Conservation (phyloP, 2,329 filamentous ascomycete genomes). For the Fusarium avenaceum region DNA sequence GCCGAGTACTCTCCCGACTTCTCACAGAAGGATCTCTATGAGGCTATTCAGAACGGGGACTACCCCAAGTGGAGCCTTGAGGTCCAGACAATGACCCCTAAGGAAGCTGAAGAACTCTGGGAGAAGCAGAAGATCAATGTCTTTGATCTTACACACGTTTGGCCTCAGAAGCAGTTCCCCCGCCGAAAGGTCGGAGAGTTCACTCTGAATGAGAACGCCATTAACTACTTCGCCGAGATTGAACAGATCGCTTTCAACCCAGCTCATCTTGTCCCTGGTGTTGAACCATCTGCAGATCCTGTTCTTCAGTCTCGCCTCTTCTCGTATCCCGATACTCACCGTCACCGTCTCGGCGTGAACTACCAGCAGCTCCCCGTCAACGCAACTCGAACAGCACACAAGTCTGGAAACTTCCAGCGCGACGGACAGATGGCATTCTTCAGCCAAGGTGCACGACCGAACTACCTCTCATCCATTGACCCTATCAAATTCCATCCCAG, state of each 20-base stretch:
- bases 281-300: slow-evolving; percentile 73
- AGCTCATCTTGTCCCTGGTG: slow-evolving; percentile 73
- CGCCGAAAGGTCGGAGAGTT: slow-evolving; percentile 69
- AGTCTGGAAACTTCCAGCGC: slow-evolving; percentile 32
- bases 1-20: slow-evolving; percentile 19
- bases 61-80: slow-evolving; percentile 68
- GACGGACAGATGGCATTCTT: slow-evolving; percentile 39
- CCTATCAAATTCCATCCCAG: slow-evolving; percentile 32
- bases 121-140: slow-evolving; percentile 61
- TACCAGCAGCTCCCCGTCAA: slow-evolving; percentile 60
- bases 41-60: slow-evolving; percentile 50
- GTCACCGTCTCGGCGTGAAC: slow-evolving; percentile 73
- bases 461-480: slow-evolving; percentile 32
- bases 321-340: slow-evolving; percentile 72
- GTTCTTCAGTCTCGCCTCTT: slow-evolving; percentile 73
- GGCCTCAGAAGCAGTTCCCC: slow-evolving; percentile 35
- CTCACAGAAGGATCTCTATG: slow-evolving; percentile 39
- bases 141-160: slow-evolving; percentile 74
- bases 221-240: slow-evolving; percentile 74
- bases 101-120: slow-evolving; percentile 44
- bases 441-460: slow-evolving; percentile 35
- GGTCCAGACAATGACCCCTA: slow-evolving; percentile 57
- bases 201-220: slow-evolving; percentile 74
- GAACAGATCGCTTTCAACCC: slow-evolving; percentile 78
- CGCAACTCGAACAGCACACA: slow-evolving; percentile 11